These are phyloP conservation scores for Pycnococcus provasolii DNA, from an alignment of 139 green algal genomes.

Conservation along the genomic window DNA sequence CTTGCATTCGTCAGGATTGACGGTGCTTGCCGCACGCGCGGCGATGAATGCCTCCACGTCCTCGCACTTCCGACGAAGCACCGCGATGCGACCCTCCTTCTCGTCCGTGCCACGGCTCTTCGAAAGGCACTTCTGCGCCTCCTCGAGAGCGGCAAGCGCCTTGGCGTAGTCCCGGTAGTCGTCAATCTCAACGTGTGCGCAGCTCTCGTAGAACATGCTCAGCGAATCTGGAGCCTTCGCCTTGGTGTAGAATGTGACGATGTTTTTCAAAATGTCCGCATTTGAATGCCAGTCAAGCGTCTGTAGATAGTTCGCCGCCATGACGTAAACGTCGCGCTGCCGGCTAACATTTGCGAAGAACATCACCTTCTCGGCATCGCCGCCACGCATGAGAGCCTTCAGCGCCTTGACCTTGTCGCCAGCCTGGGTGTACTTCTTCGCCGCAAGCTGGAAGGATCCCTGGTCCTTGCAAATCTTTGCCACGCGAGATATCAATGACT, in stretches of 20 bases:
- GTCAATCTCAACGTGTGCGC: conserved; percentile 70
- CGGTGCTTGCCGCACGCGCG: not conserved
- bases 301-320: conserved; percentile 55
- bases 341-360: conserved; percentile 74
- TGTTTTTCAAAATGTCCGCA: conserved; percentile 56
- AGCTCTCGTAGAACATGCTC: conserved; percentile 62
- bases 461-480: conserved; percentile 56
- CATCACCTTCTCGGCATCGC: conserved; percentile 67
- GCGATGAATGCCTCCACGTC: not conserved
- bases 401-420: conserved; percentile 67
- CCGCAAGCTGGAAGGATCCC: conserved; percentile 61
- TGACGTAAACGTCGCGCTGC: conserved; percentile 60
- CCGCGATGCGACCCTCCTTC: no score
- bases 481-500: conserved; percentile 40
- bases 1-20: no score
- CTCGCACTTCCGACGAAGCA: no score
- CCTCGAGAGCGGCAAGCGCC: conserved; percentile 37
- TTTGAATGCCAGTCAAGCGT: conserved; percentile 63
- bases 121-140: conserved; percentile 40
- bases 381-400: conserved; percentile 56
- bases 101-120: conserved; percentile 30
- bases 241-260: conserved; percentile 73
- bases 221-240: conserved; percentile 52
- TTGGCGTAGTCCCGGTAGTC: conserved; percentile 66
- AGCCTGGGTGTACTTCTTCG: conserved; percentile 76